A percentile compares a stretch with the other conserved stretches of the same genome.
These are phyloP conservation scores for Pythium guiyangense DNA, from an alignment of 352 stramenopile species.

Conservation along the genomic window DNA sequence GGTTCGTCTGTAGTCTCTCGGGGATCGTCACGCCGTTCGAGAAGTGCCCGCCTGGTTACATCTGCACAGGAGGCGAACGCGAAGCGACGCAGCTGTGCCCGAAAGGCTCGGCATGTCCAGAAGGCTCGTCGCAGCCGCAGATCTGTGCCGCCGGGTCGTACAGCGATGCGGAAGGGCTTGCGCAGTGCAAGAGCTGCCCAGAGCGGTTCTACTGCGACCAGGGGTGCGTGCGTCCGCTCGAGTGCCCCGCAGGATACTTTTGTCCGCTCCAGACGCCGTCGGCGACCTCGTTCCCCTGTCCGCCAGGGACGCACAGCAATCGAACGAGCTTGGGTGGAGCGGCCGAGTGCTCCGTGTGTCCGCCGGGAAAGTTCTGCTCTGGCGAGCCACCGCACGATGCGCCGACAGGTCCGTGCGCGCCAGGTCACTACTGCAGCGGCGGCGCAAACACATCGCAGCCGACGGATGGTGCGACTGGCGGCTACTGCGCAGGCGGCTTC, in stretches of 20 bases:
- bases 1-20: constrained; percentile 55
- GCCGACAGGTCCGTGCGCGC: constrained; percentile 53
- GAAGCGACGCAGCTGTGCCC: constrained; percentile 53
- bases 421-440: constrained; percentile 63
- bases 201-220: constrained; percentile 63
- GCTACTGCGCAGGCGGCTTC: constrained; percentile 43
- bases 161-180: constrained; percentile 45
- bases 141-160: constrained; percentile 68
- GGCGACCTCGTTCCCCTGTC: constrained; percentile 46
- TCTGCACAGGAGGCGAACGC: constrained; percentile 60
- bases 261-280: constrained; percentile 56
- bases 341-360: constrained; percentile 48
- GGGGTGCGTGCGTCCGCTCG: constrained; percentile 29
- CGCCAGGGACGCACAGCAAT: constrained; percentile 58
- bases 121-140: constrained; percentile 40
- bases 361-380: constrained; percentile 79
- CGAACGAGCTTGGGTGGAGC: constrained; percentile 25
- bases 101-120: constrained; percentile 70
- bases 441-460: constrained; percentile 35
- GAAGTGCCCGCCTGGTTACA: constrained; percentile 46
- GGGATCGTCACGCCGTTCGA: constrained; percentile 40
- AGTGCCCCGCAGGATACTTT: constrained; percentile 73
- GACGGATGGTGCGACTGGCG: constrained; percentile 38
- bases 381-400: constrained; percentile 40
- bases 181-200: constrained; percentile 67